Base-by-base conservation (phyloP, 768 basidiomycete species). In the Tricholoma matsutake region DNA sequence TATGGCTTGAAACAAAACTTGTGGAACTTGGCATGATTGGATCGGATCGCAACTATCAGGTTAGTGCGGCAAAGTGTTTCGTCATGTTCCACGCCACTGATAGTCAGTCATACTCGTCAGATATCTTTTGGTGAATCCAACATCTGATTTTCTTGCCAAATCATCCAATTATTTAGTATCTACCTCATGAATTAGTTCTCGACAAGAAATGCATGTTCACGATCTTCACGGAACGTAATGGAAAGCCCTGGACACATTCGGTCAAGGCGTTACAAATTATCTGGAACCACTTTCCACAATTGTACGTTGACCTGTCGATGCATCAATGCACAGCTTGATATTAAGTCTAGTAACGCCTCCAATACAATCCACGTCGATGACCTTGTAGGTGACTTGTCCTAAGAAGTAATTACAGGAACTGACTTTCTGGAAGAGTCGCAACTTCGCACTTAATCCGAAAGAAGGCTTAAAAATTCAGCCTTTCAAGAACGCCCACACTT, bases 291-390 rank as follows among this genome's bases (percentile, higher is more conserved):
- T 91, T 93, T 68, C 87, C 91, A 6, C 89, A 90, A 68, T 92
- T 86, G 92, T 89, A 63, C 57, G 79, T 69, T 59, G 34, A 6
- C n/a, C 53, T 16, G 37, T 16, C 14, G 20, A 6, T 49, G 8
- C 25, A 10, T 56, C 20, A 28, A 43, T 56, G 31, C 34, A 18
- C 32, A 57, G 29, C 41, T 10, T 32, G 34, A n/a, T n/a, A 47
- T 22, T 25, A 25, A 25, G 22, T 43, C 20, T 63, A 90, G 88
- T 69, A 78, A 81, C 63, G 81, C 86, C 4, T 78, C 73, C 53
- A 91, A 94, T 70, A 94, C 93, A 0, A 86, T 96, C 41, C 93
- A 96, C 66, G 81, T 96, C 28, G 94, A 96, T 70, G 93, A 95
- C 71, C 79, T 96, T 52, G 86, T 87, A 63, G 61, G 81, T 69